phyloP scores from a whole-genome alignment of 2,329 filamentous ascomycete species.

The Cyclaneusma minus region DNA sequence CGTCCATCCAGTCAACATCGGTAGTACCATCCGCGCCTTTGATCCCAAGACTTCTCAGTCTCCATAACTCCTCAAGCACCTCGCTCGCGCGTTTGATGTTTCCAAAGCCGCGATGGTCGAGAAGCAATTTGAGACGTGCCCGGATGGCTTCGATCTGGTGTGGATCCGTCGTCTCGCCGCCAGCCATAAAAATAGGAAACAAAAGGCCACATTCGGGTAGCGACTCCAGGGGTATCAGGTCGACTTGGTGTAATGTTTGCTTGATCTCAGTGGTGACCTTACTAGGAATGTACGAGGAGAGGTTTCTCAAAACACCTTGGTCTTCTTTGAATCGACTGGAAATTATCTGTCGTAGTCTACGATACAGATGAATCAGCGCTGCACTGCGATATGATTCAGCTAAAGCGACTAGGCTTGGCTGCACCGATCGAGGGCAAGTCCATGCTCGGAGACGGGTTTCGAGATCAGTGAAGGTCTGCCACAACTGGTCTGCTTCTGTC shows the following conservation, averaged over 20 bases:
- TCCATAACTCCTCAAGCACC: constrained; percentile 6
- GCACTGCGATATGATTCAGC: constrained; percentile 5
- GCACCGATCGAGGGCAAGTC: constrained; percentile 2
- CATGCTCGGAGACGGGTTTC: constrained; percentile 3
- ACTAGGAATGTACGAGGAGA: not conserved
- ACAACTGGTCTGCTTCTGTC: not conserved
- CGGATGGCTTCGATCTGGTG: constrained; percentile 3
- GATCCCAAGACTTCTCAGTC: not conserved
- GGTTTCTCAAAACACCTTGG: not conserved
- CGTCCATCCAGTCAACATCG: constrained; percentile 1
- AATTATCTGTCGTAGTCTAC: constrained; percentile 1
- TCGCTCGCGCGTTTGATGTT: constrained; percentile 2
- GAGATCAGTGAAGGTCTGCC: not conserved
- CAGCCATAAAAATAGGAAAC: constrained; percentile 6
- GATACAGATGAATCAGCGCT: constrained; percentile 5
- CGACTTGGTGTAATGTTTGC: not conserved
- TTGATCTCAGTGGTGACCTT: constrained; percentile 1
- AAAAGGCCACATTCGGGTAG: constrained; percentile 3
- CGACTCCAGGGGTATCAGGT: constrained; percentile 1
- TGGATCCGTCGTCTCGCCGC: constrained; percentile 4
- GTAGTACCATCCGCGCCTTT: not conserved
- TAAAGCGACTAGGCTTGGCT: constrained; percentile 3
- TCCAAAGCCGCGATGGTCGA: constrained; percentile 2
- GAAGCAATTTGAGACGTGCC: constrained; percentile 1
- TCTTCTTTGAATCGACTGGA: not conserved